phyloP scores from a whole-genome alignment of 176 grass and related monocot species.

The Neostapfia colusana region DNA sequence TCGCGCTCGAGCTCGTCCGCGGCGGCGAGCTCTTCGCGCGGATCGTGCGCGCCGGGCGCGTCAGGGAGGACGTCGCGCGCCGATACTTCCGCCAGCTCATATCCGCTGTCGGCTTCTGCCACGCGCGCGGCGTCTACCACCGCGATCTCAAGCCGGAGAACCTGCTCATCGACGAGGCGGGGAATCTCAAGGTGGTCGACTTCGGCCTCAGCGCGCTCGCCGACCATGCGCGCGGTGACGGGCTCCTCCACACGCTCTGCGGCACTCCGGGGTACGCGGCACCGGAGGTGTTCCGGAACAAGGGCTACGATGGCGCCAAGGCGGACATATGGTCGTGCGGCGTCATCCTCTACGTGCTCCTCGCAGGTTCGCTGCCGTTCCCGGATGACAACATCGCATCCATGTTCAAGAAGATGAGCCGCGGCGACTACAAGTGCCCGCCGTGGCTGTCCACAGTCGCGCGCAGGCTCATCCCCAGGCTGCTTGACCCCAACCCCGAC shows the following conservation, averaged over 20 bases:
- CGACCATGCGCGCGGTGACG: constrained; percentile 70
- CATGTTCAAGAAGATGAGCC: constrained; percentile 81
- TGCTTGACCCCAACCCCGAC: constrained; percentile 79
- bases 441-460: constrained; percentile 84
- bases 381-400: constrained; percentile 70
- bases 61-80: constrained; percentile 74
- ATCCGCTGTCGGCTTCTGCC: constrained; percentile 93
- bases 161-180: constrained; percentile 73
- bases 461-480: constrained; percentile 52
- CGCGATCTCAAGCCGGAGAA: constrained; percentile 98
- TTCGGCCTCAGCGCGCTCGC: constrained; percentile 85
- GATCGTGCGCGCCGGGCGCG: constrained; percentile 57
- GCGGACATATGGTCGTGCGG: constrained; percentile 94
- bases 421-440: constrained; percentile 80
- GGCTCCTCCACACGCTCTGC: constrained; percentile 92
- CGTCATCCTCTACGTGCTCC: constrained; percentile 90
- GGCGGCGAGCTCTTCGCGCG: constrained; percentile 84
- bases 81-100: constrained; percentile 85
- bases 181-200: constrained; percentile 90
- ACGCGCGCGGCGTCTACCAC: constrained; percentile 89
- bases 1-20: constrained; percentile 91
- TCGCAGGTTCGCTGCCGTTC: constrained; percentile 81
- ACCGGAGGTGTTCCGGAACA: constrained; percentile 76
- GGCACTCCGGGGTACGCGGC: constrained; percentile 94
- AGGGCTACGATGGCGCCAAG: constrained; percentile 88